Conservation (phyloP, 768 basidiomycete species). For the Multifurca ochricompacta region DNA sequence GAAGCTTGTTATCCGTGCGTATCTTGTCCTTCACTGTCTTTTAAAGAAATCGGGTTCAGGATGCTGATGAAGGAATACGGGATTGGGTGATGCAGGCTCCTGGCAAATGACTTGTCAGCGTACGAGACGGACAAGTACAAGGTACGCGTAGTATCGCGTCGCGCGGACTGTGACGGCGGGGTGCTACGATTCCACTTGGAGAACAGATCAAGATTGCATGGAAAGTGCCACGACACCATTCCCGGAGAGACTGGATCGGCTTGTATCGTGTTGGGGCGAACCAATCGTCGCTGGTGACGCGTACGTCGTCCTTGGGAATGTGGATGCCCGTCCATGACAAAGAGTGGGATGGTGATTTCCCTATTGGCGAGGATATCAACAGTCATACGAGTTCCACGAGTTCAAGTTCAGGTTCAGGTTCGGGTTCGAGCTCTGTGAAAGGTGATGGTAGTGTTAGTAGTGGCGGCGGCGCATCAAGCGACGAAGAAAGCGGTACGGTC, state of each 20-base stretch:
- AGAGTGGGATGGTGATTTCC: constrained; percentile 89
- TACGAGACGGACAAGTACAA: constrained; percentile 79
- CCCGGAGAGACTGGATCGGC: constrained; percentile 93
- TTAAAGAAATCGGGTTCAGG: not conserved
- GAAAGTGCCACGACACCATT: constrained; percentile 82
- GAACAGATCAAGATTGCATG: constrained; percentile 83
- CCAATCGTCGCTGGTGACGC: constrained; percentile 73
- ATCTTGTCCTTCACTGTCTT: not conserved
- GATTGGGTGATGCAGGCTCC: constrained; percentile 45
- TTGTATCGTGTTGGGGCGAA: constrained; percentile 88
- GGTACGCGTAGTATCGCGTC: constrained; percentile 50
- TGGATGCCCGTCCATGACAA: constrained; percentile 90
- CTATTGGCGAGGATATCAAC: constrained; percentile 42
- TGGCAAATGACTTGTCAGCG: constrained; percentile 72
- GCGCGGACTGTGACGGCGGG: constrained; percentile 42
- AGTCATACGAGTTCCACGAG: constrained; percentile 25
- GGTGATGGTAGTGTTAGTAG: too few species aligned
- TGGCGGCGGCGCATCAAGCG: too few species aligned
- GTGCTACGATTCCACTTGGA: constrained; percentile 72
- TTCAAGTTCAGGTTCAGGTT: too few species aligned
- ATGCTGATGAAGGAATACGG: not conserved
- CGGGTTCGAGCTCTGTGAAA: too few species aligned
- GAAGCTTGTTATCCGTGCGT: constrained; percentile 82
- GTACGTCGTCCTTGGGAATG: constrained; percentile 76
- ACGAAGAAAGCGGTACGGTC: constrained; percentile 53